Base-by-base conservation (phyloP, 345 rosid genomes). In the Euphorbia lathyris region DNA sequence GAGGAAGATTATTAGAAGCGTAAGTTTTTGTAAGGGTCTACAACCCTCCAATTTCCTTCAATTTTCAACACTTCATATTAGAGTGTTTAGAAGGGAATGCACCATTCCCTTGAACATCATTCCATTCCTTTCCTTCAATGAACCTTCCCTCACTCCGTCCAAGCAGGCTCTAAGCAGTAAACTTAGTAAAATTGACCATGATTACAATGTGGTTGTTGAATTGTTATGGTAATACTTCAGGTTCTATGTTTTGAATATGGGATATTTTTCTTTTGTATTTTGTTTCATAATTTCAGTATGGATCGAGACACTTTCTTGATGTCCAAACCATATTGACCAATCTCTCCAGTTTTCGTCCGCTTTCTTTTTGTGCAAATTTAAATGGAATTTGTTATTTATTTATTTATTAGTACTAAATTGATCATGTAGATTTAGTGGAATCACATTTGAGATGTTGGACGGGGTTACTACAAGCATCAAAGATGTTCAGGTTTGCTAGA, bases 341-440 rank as follows among this genome's bases (percentile, higher is more conserved):
- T 16, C 26, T 48, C 29, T 20, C 9, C 47, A 11, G 4, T 7
- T 63, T 48, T 25, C 12, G 17, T 9, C 34, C 64, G 6, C 0
- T 60, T 9, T 51, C 56, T n/a, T 50, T 50, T 4, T 50, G 23
- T 59, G 23, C 19, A 32, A 32, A 42, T 2, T 30, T 20, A 40
- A 40, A 40, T 40, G 6, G 7, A 40, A 40, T 8, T 40, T 40
- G 4, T n/a, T n/a, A 19, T 19, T 27, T 16, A 40, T 47, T 32
- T 7, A 42, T 36, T 45, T 14, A 20, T 19, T 29, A 43, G 57
- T 34, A n/a, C n/a, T 25, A 16, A 59, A 20, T 75, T 38, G 57
- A 6, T 77, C 70, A 8, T 82, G 70, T 85, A 95, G 99, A 74
- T 95, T 72, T 85, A 95, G 99, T 73, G 98, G 99, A 77, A 95